Percentiles rank a stretch among this genome's conserved stretches.
These are phyloP conservation scores for Megacollybia marginata DNA, from an alignment of 768 basidiomycete genomes.

Conservation along the genomic window DNA sequence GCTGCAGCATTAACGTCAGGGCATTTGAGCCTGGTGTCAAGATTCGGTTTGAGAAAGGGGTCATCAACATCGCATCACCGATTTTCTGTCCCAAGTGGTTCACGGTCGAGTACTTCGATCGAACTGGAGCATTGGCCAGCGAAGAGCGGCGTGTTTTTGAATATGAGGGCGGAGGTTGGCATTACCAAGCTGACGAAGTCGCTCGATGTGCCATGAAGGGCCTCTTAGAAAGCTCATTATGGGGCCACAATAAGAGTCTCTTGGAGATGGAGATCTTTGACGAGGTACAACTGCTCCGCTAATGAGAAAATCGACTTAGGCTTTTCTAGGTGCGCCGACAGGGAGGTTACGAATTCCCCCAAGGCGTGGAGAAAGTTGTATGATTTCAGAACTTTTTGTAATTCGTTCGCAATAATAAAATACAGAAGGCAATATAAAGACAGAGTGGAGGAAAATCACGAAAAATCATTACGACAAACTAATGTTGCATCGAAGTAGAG, in stretches of 20 bases:
- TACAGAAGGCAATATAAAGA: no score
- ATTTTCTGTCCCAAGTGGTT: constrained; percentile 63
- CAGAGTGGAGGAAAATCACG: no score
- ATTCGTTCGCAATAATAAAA: no score
- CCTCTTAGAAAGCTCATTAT: constrained; percentile 63
- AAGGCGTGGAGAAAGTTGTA: constrained; percentile 11
- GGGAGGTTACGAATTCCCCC: constrained; percentile 9
- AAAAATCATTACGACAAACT: constrained; percentile 9
- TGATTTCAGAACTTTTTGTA: neutral
- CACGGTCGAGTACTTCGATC: constrained; percentile 54
- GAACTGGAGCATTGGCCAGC: constrained; percentile 34
- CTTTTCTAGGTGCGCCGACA: constrained; percentile 7
- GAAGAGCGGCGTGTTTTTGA: constrained; percentile 56
- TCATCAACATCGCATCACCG: constrained; percentile 55
- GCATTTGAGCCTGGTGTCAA: constrained; percentile 42
- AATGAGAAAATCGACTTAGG: neutral
- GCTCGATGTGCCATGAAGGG: constrained; percentile 70
- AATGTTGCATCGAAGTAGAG: constrained; percentile 50
- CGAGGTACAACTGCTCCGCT: constrained; percentile 40
- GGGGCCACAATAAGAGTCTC: constrained; percentile 76
- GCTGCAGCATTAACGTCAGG: constrained; percentile 56
- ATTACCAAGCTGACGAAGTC: constrained; percentile 86
- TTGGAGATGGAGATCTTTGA: constrained; percentile 84
- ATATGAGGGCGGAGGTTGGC: constrained; percentile 66
- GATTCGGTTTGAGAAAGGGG: constrained; percentile 72